These are phyloP conservation scores for Glycyrrhiza uralensis DNA, from an alignment of 306 rosid species.

Conservation along the genomic window DNA sequence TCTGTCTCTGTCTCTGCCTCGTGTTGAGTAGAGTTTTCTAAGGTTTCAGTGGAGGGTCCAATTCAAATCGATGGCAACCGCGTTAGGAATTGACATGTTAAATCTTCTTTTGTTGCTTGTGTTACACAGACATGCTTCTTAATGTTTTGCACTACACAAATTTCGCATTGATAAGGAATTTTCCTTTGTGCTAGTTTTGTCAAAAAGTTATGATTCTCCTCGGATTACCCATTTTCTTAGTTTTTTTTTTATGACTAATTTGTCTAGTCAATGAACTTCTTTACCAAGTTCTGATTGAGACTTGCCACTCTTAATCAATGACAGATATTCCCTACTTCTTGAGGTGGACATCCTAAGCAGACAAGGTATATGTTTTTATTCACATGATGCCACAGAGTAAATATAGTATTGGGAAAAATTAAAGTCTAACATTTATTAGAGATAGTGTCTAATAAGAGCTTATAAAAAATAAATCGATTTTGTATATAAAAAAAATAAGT, in stretches of 20 bases:
- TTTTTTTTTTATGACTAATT: background rate
- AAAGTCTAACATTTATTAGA: too few species aligned
- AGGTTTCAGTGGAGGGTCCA: conserved; percentile 58
- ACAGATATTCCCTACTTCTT: conserved; percentile 19
- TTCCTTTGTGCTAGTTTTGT: conserved; percentile 37
- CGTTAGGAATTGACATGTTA: conserved; percentile 45
- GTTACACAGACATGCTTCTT: conserved; percentile 44
- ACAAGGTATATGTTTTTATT: background rate
- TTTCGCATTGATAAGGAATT: conserved; percentile 23
- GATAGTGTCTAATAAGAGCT: too few species aligned
- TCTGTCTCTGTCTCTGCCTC: conserved; percentile 28
- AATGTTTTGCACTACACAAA: conserved; percentile 27
- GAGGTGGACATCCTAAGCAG: background rate
- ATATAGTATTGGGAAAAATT: too few species aligned
- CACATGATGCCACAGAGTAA: background rate
- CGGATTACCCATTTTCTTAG: conserved; percentile 16
- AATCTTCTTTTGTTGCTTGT: conserved; percentile 49
- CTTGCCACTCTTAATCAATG: conserved; percentile 16
- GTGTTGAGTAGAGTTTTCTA: conserved; percentile 26
- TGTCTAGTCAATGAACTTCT: conserved; percentile 22
- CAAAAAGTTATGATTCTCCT: conserved; percentile 42
- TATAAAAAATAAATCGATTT: too few species aligned
- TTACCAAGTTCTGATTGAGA: conserved; percentile 25
- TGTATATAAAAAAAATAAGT: too few species aligned
- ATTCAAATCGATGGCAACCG: conserved; percentile 39